These are phyloP conservation scores for Ogataea salicorniae DNA, from an alignment of 805 yeast species.

Conservation along the genomic window DNA sequence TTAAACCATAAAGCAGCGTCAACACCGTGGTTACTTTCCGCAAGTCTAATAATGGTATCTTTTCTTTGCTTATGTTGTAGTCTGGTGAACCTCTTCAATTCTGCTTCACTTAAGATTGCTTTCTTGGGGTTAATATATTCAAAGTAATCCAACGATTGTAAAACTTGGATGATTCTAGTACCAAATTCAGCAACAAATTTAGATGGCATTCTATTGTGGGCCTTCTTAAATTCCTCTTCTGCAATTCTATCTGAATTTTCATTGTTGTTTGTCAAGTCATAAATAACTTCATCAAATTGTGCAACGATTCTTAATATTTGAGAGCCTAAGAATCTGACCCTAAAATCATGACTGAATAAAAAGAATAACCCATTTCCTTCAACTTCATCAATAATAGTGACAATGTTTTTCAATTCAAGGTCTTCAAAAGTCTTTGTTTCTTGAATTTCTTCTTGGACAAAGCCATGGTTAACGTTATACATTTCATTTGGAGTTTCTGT, in stretches of 20 bases:
- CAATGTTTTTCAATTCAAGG: constrained; percentile 69
- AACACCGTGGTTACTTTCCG: constrained; percentile 90
- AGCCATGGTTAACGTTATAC: constrained; percentile 31
- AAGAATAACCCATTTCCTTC: constrained; percentile 95
- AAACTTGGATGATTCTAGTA: constrained; percentile 66
- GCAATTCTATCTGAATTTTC: constrained; percentile 3
- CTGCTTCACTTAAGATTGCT: constrained; percentile 64
- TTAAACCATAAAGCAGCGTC: constrained; percentile 97
- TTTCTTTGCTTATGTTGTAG: constrained; percentile 52
- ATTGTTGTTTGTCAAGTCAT: constrained; percentile 35
- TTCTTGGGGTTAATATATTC: constrained; percentile 52
- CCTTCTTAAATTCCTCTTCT: constrained; percentile 18
- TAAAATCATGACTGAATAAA: constrained; percentile 79
- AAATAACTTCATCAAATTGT: constrained; percentile 82
- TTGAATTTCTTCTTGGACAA: constrained; percentile 36
- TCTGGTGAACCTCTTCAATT: constrained; percentile 63
- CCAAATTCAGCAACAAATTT: constrained; percentile 78
- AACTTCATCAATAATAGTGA: constrained; percentile 86
- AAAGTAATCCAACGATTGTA: constrained; percentile 65
- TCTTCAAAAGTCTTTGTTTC: constrained; percentile 50
- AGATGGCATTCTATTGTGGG: constrained; percentile 56
- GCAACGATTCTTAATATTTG: constrained; percentile 71
- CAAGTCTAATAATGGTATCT: constrained; percentile 67
- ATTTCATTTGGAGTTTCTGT: constrained; percentile 28
- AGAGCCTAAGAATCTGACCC: constrained; percentile 69